Base-by-base conservation (phyloP, 208 protist species). In the Naegleria fowleri region DNA sequence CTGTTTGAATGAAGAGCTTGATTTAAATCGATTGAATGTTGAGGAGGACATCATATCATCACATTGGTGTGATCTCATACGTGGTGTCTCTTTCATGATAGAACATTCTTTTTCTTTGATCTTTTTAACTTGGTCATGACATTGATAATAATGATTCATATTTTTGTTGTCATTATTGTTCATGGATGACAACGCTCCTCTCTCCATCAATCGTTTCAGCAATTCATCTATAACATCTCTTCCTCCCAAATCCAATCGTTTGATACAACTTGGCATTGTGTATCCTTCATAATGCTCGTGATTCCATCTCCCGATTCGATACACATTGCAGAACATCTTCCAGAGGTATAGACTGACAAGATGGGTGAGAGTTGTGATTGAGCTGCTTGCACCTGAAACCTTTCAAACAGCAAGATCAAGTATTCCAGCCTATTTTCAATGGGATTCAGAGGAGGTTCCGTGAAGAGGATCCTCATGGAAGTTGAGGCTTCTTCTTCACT, bases 101-200 rank as follows among this genome's bases (percentile, higher is more conserved):
- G 96, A 95, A 90, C 96, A 95, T 87, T 94, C 93, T 91, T 96
- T 97, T 91, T 94, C 33, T 5, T 96, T 85, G 96, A 99, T 98
- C 91, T 99, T 97, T 91, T 97, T 93, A 84, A 99, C 97, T 88
- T 98, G 99, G 94, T 99, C 98, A 6, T 96, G 92, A 9, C 97
- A 96, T 52, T 98, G 94, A 93, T 98, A 98, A 94, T 94, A 96
- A 51, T 98, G 94, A 91, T 97, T 96, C 93, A 98, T 96, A 93
- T 98, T 98, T 86, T 99, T 98, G 92, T 97, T 98, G 87, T 97
- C 95, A 92, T 97, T 96, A 94, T 99, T 22, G 0, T 6, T 83
- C 13, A n/a, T 83, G 13, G 33, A 83, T 38, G 4, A 93, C 93
- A 93, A 96, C 94, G 22, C 95, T 95, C 39, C 98, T n/a, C 95